These are phyloP conservation scores for Ascochyta clinopodiicola DNA, from an alignment of 2,329 filamentous ascomycete species.

Conservation along the genomic window DNA sequence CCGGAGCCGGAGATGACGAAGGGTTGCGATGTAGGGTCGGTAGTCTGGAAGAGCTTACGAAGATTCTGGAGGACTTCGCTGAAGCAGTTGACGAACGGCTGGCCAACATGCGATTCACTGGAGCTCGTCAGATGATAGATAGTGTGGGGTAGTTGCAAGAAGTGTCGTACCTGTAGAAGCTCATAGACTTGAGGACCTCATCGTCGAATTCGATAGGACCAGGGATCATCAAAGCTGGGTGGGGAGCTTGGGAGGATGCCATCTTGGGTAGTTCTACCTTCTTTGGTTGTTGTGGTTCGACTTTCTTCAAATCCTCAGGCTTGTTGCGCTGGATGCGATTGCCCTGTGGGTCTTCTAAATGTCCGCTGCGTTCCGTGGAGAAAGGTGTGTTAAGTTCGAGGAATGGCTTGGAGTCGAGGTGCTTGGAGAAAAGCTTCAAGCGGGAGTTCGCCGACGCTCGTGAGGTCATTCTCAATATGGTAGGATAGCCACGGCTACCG, in stretches of 20 bases:
- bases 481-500: slow-evolving; percentile 39
- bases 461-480: slow-evolving; percentile 38
- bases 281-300: slow-evolving; percentile 18
- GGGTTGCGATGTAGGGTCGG: slow-evolving; percentile 80
- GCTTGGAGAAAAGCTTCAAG: slow-evolving; percentile 66
- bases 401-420: slow-evolving; percentile 63
- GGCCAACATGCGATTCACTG: slow-evolving; percentile 92
- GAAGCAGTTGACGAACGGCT: slow-evolving; percentile 87
- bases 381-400: slow-evolving; percentile 69
- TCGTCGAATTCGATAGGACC: slow-evolving; percentile 98
- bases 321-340: slow-evolving; percentile 26
- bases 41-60: slow-evolving; percentile 93
- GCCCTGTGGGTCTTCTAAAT: slow-evolving; percentile 61
- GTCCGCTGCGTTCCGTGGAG: slow-evolving; percentile 63
- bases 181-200: slow-evolving; percentile 93
- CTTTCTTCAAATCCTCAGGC: slow-evolving; percentile 17
- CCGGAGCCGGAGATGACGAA: slow-evolving; percentile 94
- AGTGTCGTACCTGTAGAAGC: slow-evolving; percentile 77
- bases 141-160: not conserved
- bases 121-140: slow-evolving; percentile 6
- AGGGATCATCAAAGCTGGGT: slow-evolving; percentile 86
- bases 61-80: slow-evolving; percentile 87
- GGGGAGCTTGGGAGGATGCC: slow-evolving; percentile 66
- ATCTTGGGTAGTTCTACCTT: slow-evolving; percentile 25
- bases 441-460: slow-evolving; percentile 56